Base-by-base conservation (phyloP, 345 rosid species). In the Hypericum perforatum region DNA sequence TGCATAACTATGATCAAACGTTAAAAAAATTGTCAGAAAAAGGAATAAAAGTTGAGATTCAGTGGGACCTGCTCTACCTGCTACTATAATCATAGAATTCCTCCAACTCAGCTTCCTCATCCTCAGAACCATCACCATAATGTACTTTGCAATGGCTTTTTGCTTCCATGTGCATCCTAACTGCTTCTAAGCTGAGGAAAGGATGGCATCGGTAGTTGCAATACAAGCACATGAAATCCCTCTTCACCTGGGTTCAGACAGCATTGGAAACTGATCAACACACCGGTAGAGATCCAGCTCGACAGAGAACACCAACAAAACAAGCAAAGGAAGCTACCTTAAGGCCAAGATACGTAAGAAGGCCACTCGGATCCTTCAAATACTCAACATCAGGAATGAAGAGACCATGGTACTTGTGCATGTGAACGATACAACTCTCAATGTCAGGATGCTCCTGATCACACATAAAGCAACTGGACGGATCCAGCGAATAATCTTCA, bases 331-430 rank as follows among this genome's bases (percentile, higher is more conserved):
- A 5, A 52, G 13, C 1, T 67, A 92, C 97, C 94, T 85, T 85
- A 45, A 92, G 89, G 60, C 84, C 81, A 3, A 92, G 91, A 76
- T 88, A 80, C 6, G 87, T 84, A 36, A 92, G 86, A 55, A 92
- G 70, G 49, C 94, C 94, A 68, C 77, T 59, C 13, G 97, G 99
- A 58, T 92, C 94, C 66, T 80, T 92, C 51, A 92, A 72, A 70
- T 75, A 92, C 74, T 81, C 90, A 37, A 85, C 69, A 57, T 92
- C 97, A 7, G 98, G 97, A 59, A 88, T 66, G 61, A 82, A 85
- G 69, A 92, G 88, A 5, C 97, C 94, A 63, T 92, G 95, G 3
- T 79, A 71, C 79, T 78, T 85, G 70, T 94, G 97, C 99, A 89
- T 86, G 73, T 89, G 99, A 69, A 82, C 86, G 84, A 92, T 89